phyloP scores from a whole-genome alignment of 495 filamentous ascomycete species.

The Aspergillus sparsus region DNA sequence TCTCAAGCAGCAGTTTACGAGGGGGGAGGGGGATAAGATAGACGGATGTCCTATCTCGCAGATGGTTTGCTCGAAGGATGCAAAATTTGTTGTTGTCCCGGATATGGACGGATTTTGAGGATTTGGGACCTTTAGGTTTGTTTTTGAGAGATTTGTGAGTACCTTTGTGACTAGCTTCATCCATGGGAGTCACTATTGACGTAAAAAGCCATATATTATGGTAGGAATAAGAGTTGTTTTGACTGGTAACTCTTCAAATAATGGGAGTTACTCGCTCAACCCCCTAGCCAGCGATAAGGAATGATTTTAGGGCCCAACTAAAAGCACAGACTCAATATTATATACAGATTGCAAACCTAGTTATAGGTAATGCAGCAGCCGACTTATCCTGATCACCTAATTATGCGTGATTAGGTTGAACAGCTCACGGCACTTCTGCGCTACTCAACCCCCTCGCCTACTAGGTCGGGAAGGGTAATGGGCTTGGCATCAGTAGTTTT shows the following conservation, averaged over 20 bases:
- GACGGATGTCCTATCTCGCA: neutral
- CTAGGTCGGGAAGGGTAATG: too few species aligned
- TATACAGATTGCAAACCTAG: neutral
- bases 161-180: too few species aligned
- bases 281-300: neutral
- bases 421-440: neutral
- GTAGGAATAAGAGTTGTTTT: neutral
- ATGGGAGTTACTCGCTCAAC: neutral
- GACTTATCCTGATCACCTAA: neutral
- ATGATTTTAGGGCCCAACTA: neutral
- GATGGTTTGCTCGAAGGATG: constrained; percentile 7
- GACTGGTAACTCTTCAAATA: neutral
- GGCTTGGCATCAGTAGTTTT: neutral
- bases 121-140: constrained; percentile 10
- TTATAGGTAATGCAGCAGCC: neutral
- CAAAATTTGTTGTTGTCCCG: constrained; percentile 3
- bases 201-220: neutral
- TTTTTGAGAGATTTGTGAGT: neutral
- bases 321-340: neutral
- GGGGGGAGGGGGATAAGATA: constrained; percentile 5
- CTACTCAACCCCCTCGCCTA: neutral
- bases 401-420: neutral
- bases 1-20: constrained; percentile 13
- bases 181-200: too few species aligned
- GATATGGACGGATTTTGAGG: constrained; percentile 14